These are phyloP conservation scores for Phytophthora vignae DNA, from an alignment of 352 stramenopile species.

Conservation along the genomic window DNA sequence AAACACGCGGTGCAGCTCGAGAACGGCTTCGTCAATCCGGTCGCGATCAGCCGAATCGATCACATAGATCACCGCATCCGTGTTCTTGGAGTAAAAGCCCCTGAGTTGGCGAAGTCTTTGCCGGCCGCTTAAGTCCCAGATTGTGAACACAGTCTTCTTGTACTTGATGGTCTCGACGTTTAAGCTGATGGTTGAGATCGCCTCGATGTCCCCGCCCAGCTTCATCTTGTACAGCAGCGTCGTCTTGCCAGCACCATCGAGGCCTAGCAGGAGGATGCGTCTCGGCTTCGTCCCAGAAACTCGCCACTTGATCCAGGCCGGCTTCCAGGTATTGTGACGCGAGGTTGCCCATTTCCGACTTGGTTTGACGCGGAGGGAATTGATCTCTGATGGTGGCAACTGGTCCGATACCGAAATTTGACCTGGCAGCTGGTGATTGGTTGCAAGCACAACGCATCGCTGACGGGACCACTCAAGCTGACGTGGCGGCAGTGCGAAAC, in stretches of 20 bases:
- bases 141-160: slow-evolving; percentile 76
- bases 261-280: slow-evolving; percentile 85
- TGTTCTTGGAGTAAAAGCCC: slow-evolving; percentile 74
- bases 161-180: slow-evolving; percentile 80
- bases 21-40: slow-evolving; percentile 54
- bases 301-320: slow-evolving; percentile 37
- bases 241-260: slow-evolving; percentile 96
- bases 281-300: slow-evolving; percentile 49
- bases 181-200: slow-evolving; percentile 81
- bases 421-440: slow-evolving; percentile 36
- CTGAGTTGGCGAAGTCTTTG: slow-evolving; percentile 74
- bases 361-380: neutral
- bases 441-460: neutral
- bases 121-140: slow-evolving; percentile 85
- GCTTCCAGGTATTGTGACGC: slow-evolving; percentile 41
- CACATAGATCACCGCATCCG: slow-evolving; percentile 85
- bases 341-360: slow-evolving; percentile 42
- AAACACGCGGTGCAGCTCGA: slow-evolving; percentile 56
- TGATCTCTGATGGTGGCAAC: slow-evolving; percentile 10
- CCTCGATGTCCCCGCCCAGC: slow-evolving; percentile 64
- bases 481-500: slow-evolving; percentile 8
- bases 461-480: neutral
- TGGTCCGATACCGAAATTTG: slow-evolving; percentile 19
- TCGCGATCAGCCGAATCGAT: slow-evolving; percentile 68
- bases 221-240: slow-evolving; percentile 94